Evolutionary conservation across 73 alveolate genomes (phyloP).

Genomic region (Urostyla sp.): DNA sequence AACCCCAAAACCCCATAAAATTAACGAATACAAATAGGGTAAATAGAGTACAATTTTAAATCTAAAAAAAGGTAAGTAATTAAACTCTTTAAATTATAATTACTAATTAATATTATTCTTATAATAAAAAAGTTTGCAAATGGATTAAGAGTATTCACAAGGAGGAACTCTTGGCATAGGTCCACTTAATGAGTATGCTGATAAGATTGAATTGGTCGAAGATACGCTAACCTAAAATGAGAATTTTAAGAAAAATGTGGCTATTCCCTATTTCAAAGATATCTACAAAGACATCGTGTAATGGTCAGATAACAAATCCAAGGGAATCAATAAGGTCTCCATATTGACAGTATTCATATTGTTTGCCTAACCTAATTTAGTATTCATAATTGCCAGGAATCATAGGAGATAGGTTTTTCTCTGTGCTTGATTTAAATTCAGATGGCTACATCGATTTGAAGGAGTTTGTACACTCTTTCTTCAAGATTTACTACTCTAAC

Average conservation of each 20-base stretch:
- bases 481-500: conserved; percentile 60
- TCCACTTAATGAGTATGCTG: background rate
- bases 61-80: no score
- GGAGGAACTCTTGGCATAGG: conserved; percentile 27
- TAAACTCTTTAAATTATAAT: no score
- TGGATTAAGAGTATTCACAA: no score
- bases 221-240: conserved; percentile 36
- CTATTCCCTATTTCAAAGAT: conserved; percentile 74
- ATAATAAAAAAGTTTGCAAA: no score
- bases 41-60: no score
- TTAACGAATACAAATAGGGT: no score
- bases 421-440: conserved; percentile 77
- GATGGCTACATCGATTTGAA: conserved; percentile 81
- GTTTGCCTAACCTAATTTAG: background rate
- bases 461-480: conserved; percentile 85
- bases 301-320: conserved; percentile 75
- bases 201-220: conserved; percentile 40
- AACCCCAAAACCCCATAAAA: no score
- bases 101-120: no score
- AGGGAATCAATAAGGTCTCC: conserved; percentile 77
- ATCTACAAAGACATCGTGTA: conserved; percentile 79
- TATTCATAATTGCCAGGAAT: conserved; percentile 90
- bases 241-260: conserved; percentile 49
- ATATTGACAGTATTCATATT: conserved; percentile 29
- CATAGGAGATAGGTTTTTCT: conserved; percentile 85